These are phyloP conservation scores for Pseudogymnoascus sp. DNA, from an alignment of 2,329 filamentous ascomycete species.

Conservation along the genomic window DNA sequence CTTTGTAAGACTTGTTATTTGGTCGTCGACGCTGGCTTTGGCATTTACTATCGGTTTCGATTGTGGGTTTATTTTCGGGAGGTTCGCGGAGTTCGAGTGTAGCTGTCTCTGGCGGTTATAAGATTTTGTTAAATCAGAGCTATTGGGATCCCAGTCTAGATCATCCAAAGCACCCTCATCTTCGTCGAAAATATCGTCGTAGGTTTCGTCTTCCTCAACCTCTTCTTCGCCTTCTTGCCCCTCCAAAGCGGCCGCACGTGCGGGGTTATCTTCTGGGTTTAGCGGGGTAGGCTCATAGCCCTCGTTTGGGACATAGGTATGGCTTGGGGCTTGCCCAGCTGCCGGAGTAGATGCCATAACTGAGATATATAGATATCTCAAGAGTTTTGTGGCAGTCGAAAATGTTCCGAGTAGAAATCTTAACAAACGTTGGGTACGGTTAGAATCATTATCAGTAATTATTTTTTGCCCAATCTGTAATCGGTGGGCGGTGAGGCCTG, in stretches of 20 bases:
- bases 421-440: background rate
- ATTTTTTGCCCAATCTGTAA: constrained; percentile 10
- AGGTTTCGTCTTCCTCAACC: constrained; percentile 34
- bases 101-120: constrained; percentile 73
- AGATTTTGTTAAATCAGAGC: constrained; percentile 69
- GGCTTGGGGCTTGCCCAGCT: constrained; percentile 36
- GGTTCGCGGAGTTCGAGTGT: constrained; percentile 37
- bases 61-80: constrained; percentile 66
- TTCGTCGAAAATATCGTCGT: constrained; percentile 44
- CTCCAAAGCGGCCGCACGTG: constrained; percentile 24
- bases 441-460: constrained; percentile 6
- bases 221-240: constrained; percentile 20
- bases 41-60: constrained; percentile 68
- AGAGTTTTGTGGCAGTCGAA: background rate
- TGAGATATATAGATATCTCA: constrained; percentile 2
- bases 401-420: background rate
- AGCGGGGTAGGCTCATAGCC: constrained; percentile 35
- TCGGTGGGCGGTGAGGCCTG: constrained; percentile 7
- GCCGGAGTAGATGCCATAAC: constrained; percentile 26
- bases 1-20: constrained; percentile 73
- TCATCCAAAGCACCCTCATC: constrained; percentile 54
- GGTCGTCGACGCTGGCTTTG: constrained; percentile 71
- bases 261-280: constrained; percentile 26
- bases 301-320: constrained; percentile 40
- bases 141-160: constrained; percentile 45